These are phyloP conservation scores for Lachnellula arida DNA, from an alignment of 2,329 filamentous ascomycete species.

Conservation along the genomic window DNA sequence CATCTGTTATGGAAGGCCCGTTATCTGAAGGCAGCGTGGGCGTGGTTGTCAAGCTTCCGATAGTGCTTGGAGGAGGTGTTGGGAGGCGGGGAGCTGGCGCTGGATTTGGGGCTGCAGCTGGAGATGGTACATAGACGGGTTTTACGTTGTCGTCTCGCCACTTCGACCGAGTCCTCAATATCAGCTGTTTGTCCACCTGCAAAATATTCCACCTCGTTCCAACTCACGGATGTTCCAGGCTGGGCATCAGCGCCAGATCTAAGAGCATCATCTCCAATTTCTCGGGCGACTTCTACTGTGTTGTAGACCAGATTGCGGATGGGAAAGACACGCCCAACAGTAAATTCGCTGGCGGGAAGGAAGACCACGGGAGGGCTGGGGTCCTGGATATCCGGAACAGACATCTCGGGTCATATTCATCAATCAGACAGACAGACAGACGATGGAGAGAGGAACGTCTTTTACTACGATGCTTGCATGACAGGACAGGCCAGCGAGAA, in stretches of 20 bases:
- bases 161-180: background rate
- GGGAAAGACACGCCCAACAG: conserved; percentile 22
- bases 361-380: conserved; percentile 11
- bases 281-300: background rate
- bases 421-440: background rate
- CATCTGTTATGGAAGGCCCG: background rate
- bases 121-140: conserved; percentile 4
- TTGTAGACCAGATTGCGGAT: conserved; percentile 21
- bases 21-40: background rate
- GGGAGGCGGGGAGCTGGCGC: conserved; percentile 13
- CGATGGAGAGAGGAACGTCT: background rate
- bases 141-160: background rate
- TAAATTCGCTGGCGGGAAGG: conserved; percentile 14
- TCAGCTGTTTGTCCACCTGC: background rate
- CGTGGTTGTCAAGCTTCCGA: conserved; percentile 11
- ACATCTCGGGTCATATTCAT: conserved; percentile 5
- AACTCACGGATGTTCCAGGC: background rate
- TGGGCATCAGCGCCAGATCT: background rate
- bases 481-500: too few relatives aligned
- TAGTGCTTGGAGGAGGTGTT: conserved; percentile 11
- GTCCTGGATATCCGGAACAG: conserved; percentile 6
- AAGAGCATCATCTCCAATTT: background rate
- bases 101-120: too few relatives aligned
- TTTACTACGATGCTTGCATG: too few relatives aligned
- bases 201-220: background rate